Conservation (phyloP, 2,329 filamentous ascomycete genomes). For the Sporothrix dimorphospora region DNA sequence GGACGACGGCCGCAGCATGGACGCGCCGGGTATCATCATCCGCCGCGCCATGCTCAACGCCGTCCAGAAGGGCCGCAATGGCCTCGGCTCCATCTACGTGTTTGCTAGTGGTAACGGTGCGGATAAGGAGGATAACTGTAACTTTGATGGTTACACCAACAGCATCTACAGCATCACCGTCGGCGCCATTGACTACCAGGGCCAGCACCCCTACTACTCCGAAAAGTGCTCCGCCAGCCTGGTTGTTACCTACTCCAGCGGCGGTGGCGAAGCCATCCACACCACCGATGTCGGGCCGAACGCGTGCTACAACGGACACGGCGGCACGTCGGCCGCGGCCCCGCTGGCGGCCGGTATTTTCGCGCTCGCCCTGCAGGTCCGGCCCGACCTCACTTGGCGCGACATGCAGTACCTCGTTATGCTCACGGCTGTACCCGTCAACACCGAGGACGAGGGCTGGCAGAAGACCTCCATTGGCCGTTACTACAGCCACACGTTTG, state of each 20-base stretch:
- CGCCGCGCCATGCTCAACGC: conserved; percentile 89
- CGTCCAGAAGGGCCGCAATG: conserved; percentile 81
- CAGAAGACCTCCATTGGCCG: conserved; percentile 78
- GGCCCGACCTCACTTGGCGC: conserved; percentile 88
- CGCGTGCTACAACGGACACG: conserved; percentile 78
- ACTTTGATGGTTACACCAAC: conserved; percentile 99
- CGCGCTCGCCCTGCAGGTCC: conserved; percentile 80
- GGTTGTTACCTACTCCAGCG: conserved; percentile 95
- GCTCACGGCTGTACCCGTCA: conserved; percentile 79
- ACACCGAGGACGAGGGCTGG: conserved; percentile 74
- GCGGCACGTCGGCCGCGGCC: conserved; percentile 93
- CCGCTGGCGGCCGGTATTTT: conserved; percentile 91
- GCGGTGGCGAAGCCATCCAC: conserved; percentile 80
- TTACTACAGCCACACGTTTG: conserved; percentile 91
- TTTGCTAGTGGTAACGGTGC: conserved; percentile 97
- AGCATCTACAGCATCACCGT: conserved; percentile 99
- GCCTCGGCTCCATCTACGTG: conserved; percentile 89
- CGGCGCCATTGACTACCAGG: conserved; percentile 85
- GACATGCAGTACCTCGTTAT: conserved; percentile 92
- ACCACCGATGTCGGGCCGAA: conserved; percentile 92
- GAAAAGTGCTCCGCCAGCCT: conserved; percentile 94
- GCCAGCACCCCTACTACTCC: conserved; percentile 92
- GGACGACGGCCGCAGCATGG: conserved; percentile 92
- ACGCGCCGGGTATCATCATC: conserved; percentile 87
- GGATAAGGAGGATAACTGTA: conserved; percentile 87